Percentiles rank a stretch among this genome's conserved stretches.
These are phyloP conservation scores for Pezicula neosporulosa DNA, from an alignment of 2,329 filamentous ascomycete genomes.

Conservation along the genomic window DNA sequence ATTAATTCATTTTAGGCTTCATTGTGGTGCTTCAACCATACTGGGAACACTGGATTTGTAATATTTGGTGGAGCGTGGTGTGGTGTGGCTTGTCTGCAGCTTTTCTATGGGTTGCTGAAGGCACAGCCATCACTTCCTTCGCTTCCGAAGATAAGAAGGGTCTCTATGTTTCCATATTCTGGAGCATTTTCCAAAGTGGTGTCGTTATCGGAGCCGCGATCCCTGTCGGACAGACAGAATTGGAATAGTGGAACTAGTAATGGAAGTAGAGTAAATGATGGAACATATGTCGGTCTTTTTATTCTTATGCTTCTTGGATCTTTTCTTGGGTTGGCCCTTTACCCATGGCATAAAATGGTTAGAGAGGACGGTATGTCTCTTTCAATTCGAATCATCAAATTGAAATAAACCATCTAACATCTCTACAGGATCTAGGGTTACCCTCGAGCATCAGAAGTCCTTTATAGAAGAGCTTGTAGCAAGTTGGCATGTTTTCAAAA, in stretches of 20 bases:
- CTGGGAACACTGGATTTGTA: slow-evolving; percentile 50
- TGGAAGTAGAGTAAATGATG: slow-evolving; percentile 57
- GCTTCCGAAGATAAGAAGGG: slow-evolving; percentile 77
- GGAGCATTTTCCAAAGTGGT: slow-evolving; percentile 90
- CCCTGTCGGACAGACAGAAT: slow-evolving; percentile 67
- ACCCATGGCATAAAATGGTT: slow-evolving; percentile 65
- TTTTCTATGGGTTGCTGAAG: slow-evolving; percentile 76
- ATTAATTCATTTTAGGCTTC: no score
- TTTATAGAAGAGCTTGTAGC: slow-evolving; percentile 76
- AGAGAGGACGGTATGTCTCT: slow-evolving; percentile 74
- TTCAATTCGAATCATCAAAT: no score
- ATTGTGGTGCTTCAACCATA: slow-evolving; percentile 34
- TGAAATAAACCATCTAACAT: no score
- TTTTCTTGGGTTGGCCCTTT: slow-evolving; percentile 61
- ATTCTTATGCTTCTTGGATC: slow-evolving; percentile 72
- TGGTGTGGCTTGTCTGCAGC: slow-evolving; percentile 73
- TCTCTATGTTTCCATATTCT: slow-evolving; percentile 84
- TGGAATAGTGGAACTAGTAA: slow-evolving; percentile 49
- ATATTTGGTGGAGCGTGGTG: slow-evolving; percentile 72
- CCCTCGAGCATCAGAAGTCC: slow-evolving; percentile 83
- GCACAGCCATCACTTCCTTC: slow-evolving; percentile 85
- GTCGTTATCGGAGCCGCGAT: slow-evolving; percentile 78
- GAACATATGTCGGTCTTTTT: slow-evolving; percentile 80
- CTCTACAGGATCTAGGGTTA: slow-evolving; percentile 75
- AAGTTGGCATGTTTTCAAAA: slow-evolving; percentile 65